These are phyloP conservation scores for Ascosphaera aggregata DNA, from an alignment of 2,329 filamentous ascomycete genomes.

Conservation along the genomic window DNA sequence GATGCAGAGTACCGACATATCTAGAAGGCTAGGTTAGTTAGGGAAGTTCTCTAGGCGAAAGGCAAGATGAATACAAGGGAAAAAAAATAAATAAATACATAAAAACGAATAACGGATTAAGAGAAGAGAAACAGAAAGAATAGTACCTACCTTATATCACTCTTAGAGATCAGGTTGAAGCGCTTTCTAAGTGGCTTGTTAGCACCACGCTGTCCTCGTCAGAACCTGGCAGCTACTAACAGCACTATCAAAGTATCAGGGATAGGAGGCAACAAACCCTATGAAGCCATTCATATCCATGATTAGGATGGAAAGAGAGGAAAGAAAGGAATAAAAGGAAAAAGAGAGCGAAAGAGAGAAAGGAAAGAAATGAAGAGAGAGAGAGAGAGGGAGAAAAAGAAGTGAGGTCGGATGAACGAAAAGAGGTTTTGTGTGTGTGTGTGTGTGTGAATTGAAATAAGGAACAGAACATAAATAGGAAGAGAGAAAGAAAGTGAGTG, in stretches of 20 bases:
- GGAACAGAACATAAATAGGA: too few relatives aligned
- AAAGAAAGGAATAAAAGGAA: conserved; percentile 5
- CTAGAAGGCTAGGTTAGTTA: conserved; percentile 23
- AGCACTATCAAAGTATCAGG: conserved; percentile 7
- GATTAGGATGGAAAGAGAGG: conserved; percentile 9
- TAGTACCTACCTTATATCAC: conserved; percentile 65
- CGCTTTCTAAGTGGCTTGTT: conserved; percentile 38
- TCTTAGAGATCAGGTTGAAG: conserved; percentile 93
- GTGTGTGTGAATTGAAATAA: too few relatives aligned
- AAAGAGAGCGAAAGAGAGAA: conserved; percentile 3
- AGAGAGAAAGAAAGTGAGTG: too few relatives aligned
- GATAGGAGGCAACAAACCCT: conserved; percentile 15
- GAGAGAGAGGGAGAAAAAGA: conserved; percentile 8
- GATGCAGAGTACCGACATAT: conserved; percentile 86
- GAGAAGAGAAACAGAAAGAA: conserved; percentile 5
- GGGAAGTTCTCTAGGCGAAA: not conserved
- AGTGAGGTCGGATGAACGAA: conserved; percentile 7
- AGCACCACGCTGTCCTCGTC: conserved; percentile 1
- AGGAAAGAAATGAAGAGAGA: conserved; percentile 7
- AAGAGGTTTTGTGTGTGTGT: conserved; percentile 3
- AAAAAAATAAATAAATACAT: too few relatives aligned
- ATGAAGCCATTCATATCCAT: conserved; percentile 28
- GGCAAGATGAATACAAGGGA: not conserved
- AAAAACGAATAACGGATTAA: too few relatives aligned
- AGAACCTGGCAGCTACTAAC: not conserved